phyloP scores from a whole-genome alignment of 768 basidiomycete genomes.

The Hortiboletus campestris region DNA sequence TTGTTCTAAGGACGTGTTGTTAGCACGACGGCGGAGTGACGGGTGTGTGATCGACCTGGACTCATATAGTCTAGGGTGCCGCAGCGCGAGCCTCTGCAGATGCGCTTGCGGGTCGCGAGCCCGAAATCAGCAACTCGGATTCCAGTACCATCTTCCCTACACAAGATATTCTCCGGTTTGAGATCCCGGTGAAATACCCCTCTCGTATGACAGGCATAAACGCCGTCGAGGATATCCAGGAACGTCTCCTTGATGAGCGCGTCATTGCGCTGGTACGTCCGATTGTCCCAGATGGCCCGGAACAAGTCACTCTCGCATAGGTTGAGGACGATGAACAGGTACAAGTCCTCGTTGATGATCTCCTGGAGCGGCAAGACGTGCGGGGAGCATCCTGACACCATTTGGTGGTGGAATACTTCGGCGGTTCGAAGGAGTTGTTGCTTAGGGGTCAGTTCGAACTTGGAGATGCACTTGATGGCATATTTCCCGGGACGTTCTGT shows the following conservation, averaged over 20 bases:
- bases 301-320: conserved; percentile 66
- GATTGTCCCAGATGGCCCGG: conserved; percentile 60
- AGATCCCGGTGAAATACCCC: conserved; percentile 84
- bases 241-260: conserved; percentile 64
- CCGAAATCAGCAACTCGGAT: conserved; percentile 81
- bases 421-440: conserved; percentile 60
- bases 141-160: conserved; percentile 47
- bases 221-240: conserved; percentile 77
- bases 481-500: conserved; percentile 42
- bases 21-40: not conserved
- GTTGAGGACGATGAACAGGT: conserved; percentile 67
- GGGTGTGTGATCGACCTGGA: conserved; percentile 47
- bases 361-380: conserved; percentile 71
- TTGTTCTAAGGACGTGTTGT: conserved; percentile 38
- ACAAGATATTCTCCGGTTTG: conserved; percentile 82
- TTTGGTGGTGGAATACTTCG: conserved; percentile 61
- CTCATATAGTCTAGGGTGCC: conserved; percentile 70
- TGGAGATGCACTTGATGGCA: conserved; percentile 77
- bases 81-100: conserved; percentile 51
- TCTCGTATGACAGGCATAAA: conserved; percentile 67
- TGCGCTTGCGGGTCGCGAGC: conserved; percentile 47
- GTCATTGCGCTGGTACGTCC: conserved; percentile 55
- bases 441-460: conserved; percentile 50
- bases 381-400: conserved; percentile 49
- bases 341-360: conserved; percentile 56